Evolutionary conservation across 2,329 filamentous ascomycete species (phyloP).

Genomic region (Teratosphaeria nubilosa): DNA sequence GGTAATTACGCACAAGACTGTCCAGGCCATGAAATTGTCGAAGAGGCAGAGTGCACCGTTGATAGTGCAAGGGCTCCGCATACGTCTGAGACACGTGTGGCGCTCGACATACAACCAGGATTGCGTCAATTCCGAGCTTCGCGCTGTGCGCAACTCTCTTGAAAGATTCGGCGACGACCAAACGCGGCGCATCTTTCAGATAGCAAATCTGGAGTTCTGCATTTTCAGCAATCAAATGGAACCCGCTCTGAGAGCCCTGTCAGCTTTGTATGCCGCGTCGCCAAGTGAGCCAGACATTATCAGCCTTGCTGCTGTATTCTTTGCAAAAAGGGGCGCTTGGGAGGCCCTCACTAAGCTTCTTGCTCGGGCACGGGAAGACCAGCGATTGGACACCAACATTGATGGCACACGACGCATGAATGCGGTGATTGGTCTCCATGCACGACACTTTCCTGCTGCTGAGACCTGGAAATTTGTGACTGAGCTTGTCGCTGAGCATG

Average conservation of each 20-base stretch:
- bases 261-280: not conserved
- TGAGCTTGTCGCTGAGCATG: constrained; percentile 11
- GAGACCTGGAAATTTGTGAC: constrained; percentile 20
- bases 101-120: not conserved
- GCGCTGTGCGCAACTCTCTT: not conserved
- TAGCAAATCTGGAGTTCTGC: not conserved
- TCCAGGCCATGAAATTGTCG: not conserved
- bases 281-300: not conserved
- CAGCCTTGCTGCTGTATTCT: constrained; percentile 1
- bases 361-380: not conserved
- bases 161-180: not conserved
- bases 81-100: constrained; percentile 1
- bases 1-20: not conserved
- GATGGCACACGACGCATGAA: constrained; percentile 8
- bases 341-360: constrained; percentile 4
- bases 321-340: constrained; percentile 10
- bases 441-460: constrained; percentile 9
- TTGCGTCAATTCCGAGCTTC: not conserved
- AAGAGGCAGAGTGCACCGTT: not conserved
- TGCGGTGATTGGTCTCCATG: constrained; percentile 10
- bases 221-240: not conserved
- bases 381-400: not conserved
- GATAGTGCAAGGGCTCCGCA: not conserved
- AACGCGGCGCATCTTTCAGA: not conserved
- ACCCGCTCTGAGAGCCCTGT: not conserved